phyloP scores from a whole-genome alignment of 257 asterid genomes.

The Primulina huaijiensis region DNA sequence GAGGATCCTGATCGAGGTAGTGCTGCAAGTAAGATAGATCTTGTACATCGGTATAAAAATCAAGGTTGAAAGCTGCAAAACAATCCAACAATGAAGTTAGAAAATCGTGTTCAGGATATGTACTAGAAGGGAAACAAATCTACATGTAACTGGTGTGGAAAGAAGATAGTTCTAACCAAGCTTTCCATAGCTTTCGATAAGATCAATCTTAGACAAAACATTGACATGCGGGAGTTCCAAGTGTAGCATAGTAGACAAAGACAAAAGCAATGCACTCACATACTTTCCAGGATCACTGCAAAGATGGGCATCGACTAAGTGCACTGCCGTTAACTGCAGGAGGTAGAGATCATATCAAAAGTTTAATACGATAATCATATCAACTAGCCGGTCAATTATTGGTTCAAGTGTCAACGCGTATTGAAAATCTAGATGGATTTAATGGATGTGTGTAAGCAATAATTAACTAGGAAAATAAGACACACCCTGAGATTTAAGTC shows the following conservation, averaged over 20 bases:
- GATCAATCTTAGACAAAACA: slow-evolving; percentile 94
- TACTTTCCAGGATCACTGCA: slow-evolving; percentile 98
- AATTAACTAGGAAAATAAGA: slow-evolving; percentile 19
- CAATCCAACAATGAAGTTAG: slow-evolving; percentile 21
- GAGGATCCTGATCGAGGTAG: slow-evolving; percentile 87
- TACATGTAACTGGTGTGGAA: slow-evolving; percentile 9
- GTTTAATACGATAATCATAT: neutral
- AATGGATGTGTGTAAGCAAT: slow-evolving; percentile 9
- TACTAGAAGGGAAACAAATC: slow-evolving; percentile 14
- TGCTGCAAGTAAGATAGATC: slow-evolving; percentile 81
- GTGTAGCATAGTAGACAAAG: slow-evolving; percentile 91
- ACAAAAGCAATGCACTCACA: slow-evolving; percentile 84
- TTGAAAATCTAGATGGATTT: slow-evolving; percentile 8
- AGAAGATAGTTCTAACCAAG: slow-evolving; percentile 54
- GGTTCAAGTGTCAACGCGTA: neutral
- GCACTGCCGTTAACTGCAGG: slow-evolving; percentile 90
- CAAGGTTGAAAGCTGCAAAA: slow-evolving; percentile 88
- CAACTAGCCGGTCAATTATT: slow-evolving; percentile 17
- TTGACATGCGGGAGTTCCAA: slow-evolving; percentile 95
- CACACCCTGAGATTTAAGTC: slow-evolving; percentile 79
- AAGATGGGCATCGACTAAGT: slow-evolving; percentile 93
- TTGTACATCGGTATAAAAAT: slow-evolving; percentile 91
- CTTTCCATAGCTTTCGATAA: slow-evolving; percentile 83
- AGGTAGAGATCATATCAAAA: slow-evolving; percentile 15
- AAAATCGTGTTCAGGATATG: slow-evolving; percentile 15